phyloP scores from a whole-genome alignment of 2,329 filamentous ascomycete genomes.

The Trichoderma oligosporum region DNA sequence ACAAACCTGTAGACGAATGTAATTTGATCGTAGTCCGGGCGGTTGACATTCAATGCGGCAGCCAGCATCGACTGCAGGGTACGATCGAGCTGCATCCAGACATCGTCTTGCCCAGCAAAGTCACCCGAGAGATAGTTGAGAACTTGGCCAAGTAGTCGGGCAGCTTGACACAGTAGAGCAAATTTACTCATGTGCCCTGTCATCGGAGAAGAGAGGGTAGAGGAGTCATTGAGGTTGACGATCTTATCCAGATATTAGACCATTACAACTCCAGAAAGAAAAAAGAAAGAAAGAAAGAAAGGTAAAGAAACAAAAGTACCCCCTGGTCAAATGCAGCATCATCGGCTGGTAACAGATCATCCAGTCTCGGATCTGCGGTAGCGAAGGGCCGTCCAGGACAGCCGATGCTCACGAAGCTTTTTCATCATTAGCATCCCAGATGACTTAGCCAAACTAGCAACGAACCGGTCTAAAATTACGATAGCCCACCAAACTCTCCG shows the following conservation, averaged over 20 bases:
- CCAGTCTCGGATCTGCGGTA: background rate
- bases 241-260: background rate
- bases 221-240: background rate
- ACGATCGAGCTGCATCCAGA: background rate
- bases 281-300: background rate
- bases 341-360: background rate
- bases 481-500: background rate
- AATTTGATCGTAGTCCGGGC: background rate
- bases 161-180: background rate
- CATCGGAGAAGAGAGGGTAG: background rate
- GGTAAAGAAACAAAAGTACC: background rate
- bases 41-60: background rate
- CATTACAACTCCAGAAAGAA: background rate
- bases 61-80: background rate
- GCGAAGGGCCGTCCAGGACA: background rate
- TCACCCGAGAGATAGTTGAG: background rate
- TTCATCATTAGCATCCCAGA: background rate
- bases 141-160: background rate
- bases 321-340: background rate
- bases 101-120: background rate
- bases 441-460: background rate
- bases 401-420: background rate
- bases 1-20: background rate
- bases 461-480: background rate
- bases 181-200: background rate